Evolutionary conservation across 2,329 filamentous ascomycete species (phyloP), one percentile per base, ranked within the genome.

Genomic region (Alternaria conjuncta): DNA sequence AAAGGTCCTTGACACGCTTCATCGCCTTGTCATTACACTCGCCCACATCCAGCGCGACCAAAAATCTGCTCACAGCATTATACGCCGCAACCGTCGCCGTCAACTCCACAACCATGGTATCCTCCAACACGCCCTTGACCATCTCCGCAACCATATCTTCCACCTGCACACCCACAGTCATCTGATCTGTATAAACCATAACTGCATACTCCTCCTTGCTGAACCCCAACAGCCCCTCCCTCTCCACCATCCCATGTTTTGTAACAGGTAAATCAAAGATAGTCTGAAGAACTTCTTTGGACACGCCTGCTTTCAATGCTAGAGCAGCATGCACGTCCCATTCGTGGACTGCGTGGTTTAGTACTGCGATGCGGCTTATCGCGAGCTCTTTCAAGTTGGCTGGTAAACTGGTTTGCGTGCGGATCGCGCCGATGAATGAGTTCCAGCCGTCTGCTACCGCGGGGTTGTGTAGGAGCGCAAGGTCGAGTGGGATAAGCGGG

Each of bases 301-400:
- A 85, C 8, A 90, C 88, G 0, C 85, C 89, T 23, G 82, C 81
- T 30, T 85, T 82, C 8, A 87, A 84, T 9, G 95, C 84, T 3
- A 84, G 73, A 3, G 92, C 92, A 15, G 89, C 90, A 76, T 97
- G 94, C 54, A 92, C 87, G 47, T 84, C 86, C 93, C 92, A 97
- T 80, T 97, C 93, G 80, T 94, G 96, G 86, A 91, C 93, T 0
- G 94, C 94, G 13, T 86, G 79, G 80, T 97, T 97, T 73, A 93
- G 87, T 20, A 90, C 89, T 13, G 94, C 94, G n/a, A 97, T 91
- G 55, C 93, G 87, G 69, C 88, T 91, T 72, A 97, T 94, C 68
- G 92, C 90, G 9, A 96, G 83, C 82, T 97, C 93, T 66, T 91
- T 89, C 54, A 94, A 73, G 69, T 70, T 70, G 5, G 80, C 79